Evolutionary conservation across 2,329 filamentous ascomycete genomes (phyloP).

Genomic region (Cercospora sojina): DNA sequence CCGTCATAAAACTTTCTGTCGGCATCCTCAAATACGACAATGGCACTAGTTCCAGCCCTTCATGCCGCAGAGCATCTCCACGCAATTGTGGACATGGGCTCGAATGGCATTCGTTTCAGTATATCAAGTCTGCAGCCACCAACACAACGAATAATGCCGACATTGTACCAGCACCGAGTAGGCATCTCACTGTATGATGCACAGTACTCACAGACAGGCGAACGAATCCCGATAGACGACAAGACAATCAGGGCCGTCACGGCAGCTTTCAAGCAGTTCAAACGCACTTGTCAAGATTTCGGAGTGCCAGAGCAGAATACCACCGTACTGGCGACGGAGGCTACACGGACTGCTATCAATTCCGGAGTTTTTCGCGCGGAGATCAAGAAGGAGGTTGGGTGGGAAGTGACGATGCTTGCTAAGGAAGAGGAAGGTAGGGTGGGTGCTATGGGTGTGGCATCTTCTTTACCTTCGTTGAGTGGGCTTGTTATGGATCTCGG

Average conservation of each 20-base stretch:
- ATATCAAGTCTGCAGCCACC: constrained; percentile 76
- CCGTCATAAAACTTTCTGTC: background rate
- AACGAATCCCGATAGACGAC: constrained; percentile 55
- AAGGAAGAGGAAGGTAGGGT: constrained; percentile 80
- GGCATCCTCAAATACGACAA: background rate
- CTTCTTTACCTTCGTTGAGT: constrained; percentile 66
- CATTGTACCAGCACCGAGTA: constrained; percentile 74
- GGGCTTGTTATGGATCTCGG: constrained; percentile 86
- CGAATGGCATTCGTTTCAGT: constrained; percentile 92
- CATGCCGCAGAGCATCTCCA: constrained; percentile 26
- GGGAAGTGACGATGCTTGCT: constrained; percentile 69
- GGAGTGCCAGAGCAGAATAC: constrained; percentile 65
- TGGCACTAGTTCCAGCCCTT: constrained; percentile 7
- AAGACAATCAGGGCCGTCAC: constrained; percentile 66
- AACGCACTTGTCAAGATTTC: constrained; percentile 67
- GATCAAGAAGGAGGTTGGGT: constrained; percentile 64
- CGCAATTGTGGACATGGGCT: constrained; percentile 46
- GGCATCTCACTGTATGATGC: constrained; percentile 87
- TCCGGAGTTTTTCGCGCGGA: constrained; percentile 63
- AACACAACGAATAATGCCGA: constrained; percentile 69
- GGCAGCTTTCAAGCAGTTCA: constrained; percentile 67
- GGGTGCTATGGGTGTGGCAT: constrained; percentile 79
- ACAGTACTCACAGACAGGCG: constrained; percentile 47
- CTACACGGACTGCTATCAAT: constrained; percentile 78
- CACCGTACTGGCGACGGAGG: constrained; percentile 81